Conservation (phyloP, 2,329 filamentous ascomycete genomes). For the Fusarium newnesense region DNA sequence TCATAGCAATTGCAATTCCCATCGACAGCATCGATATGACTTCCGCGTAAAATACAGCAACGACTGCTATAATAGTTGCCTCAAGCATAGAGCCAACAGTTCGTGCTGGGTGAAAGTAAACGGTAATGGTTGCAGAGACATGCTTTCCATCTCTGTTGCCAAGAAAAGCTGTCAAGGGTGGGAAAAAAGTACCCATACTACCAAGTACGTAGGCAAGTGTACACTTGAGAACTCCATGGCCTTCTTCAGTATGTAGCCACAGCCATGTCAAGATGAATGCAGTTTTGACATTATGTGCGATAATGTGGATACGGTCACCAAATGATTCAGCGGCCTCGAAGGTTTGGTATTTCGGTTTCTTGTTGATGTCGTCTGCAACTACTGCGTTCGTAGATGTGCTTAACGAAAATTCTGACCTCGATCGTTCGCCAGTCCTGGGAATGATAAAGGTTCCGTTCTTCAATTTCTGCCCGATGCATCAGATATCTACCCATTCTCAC, state of each 20-base stretch:
- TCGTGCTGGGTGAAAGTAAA: conserved; percentile 93
- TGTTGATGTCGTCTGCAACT: conserved; percentile 21
- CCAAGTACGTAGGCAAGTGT: conserved; percentile 89
- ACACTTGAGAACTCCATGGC: conserved; percentile 87
- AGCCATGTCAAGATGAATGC: conserved; percentile 63
- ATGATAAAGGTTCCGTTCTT: conserved; percentile 89
- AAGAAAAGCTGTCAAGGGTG: conserved; percentile 75
- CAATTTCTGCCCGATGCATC: conserved; percentile 66
- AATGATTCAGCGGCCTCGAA: conserved; percentile 45
- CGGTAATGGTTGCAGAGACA: conserved; percentile 90
- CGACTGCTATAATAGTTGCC: conserved; percentile 78
- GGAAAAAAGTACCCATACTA: conserved; percentile 86
- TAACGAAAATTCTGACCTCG: conserved; percentile 82
- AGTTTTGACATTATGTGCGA: conserved; percentile 52
- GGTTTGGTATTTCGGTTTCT: conserved; percentile 31
- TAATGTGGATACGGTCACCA: conserved; percentile 49
- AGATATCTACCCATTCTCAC: conserved; percentile 5
- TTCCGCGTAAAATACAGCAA: conserved; percentile 77
- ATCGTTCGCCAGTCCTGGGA: conserved; percentile 85
- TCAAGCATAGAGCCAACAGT: conserved; percentile 91
- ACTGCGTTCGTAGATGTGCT: conserved; percentile 58
- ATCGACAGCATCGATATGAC: conserved; percentile 85
- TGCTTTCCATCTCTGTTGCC: conserved; percentile 92
- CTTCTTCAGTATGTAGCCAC: conserved; percentile 73
- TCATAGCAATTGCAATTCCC: conserved; percentile 85